Evolutionary conservation across 2,329 filamentous ascomycete species (phyloP).

Genomic region (Botrytis byssoidea): DNA sequence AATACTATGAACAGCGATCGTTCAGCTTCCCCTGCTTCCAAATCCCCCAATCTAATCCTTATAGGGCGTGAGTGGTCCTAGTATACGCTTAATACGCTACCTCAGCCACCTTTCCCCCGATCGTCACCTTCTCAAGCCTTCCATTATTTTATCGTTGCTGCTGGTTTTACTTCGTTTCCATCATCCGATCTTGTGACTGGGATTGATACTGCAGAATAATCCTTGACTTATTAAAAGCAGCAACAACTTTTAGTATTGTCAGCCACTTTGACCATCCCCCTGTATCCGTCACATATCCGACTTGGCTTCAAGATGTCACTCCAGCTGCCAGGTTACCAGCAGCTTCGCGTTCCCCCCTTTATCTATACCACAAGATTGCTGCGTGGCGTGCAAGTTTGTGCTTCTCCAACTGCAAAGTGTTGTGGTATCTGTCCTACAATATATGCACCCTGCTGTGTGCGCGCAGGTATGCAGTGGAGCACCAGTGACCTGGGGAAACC

Average conservation of each 20-base stretch:
- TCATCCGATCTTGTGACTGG: not conserved
- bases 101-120: slow-evolving; percentile 4
- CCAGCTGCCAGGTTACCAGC: not conserved
- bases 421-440: not conserved
- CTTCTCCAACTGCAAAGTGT: not conserved
- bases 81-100: not conserved
- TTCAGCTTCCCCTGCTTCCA: slow-evolving; percentile 5
- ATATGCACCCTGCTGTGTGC: not conserved
- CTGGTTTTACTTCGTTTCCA: not conserved
- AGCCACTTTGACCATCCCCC: slow-evolving; percentile 5
- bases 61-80: slow-evolving; percentile 11
- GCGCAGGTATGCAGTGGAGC: not conserved
- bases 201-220: not conserved
- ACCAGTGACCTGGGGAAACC: not conserved
- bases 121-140: not conserved
- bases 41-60: slow-evolving; percentile 9
- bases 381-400: not conserved
- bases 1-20: not conserved
- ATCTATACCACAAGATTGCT: not conserved
- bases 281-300: slow-evolving; percentile 6
- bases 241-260: not conserved
- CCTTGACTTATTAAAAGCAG: not conserved
- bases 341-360: not conserved
- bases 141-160: not conserved
- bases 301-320: slow-evolving; percentile 5